These are phyloP conservation scores for Candolleomyces eurysporus DNA, from an alignment of 768 basidiomycete genomes.

Conservation along the genomic window DNA sequence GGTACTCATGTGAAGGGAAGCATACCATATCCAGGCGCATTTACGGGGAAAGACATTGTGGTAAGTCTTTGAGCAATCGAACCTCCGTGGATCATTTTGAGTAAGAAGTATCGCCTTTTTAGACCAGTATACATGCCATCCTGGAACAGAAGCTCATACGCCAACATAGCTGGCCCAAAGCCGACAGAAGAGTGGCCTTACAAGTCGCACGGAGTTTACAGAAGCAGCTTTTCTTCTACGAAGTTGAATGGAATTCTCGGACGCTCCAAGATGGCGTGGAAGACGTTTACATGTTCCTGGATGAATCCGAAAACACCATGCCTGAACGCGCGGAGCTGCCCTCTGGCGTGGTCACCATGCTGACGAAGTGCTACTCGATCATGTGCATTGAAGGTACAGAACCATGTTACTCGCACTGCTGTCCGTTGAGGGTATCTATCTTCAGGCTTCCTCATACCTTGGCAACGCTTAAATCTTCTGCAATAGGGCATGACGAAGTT, in stretches of 20 bases:
- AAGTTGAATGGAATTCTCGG: conserved; percentile 91
- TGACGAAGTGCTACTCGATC: conserved; percentile 89
- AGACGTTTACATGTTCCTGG: conserved; percentile 91
- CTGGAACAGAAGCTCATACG: conserved; percentile 82
- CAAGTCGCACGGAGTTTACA: conserved; percentile 90
- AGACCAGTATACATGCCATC: conserved; percentile 87
- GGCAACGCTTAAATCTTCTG: background rate
- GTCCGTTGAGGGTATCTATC: conserved; percentile 61
- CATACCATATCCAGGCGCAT: conserved; percentile 85
- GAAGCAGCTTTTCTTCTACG: conserved; percentile 92
- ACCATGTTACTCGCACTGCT: conserved; percentile 80
- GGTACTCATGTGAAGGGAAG: conserved; percentile 93
- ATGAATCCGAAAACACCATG: conserved; percentile 70
- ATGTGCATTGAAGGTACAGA: conserved; percentile 72
- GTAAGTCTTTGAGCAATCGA: conserved; percentile 44
- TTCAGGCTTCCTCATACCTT: background rate
- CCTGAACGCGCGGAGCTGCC: conserved; percentile 71
- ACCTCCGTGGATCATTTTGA: conserved; percentile 11
- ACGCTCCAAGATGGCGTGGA: conserved; percentile 84
- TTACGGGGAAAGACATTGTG: conserved; percentile 93
- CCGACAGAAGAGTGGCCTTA: conserved; percentile 79
- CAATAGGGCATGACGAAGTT: conserved; percentile 13
- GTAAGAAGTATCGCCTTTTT: background rate
- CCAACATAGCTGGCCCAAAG: conserved; percentile 69
- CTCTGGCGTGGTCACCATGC: conserved; percentile 84